Evolutionary conservation across 805 yeast species (phyloP).

Genomic region (Saccharomycopsis sp.): DNA sequence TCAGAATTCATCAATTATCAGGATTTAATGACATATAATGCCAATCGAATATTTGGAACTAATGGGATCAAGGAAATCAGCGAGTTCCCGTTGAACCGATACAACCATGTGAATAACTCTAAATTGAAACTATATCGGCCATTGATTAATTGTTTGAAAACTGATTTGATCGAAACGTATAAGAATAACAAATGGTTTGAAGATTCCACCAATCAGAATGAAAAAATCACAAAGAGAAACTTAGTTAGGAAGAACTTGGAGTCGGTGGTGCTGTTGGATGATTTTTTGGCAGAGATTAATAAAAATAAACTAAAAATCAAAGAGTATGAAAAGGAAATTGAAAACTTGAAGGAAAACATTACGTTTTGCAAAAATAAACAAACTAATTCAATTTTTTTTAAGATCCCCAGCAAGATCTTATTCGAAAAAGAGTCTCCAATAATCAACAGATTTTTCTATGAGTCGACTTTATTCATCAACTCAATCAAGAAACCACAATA

Average conservation of each 20-base stretch:
- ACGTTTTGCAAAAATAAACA: neutral
- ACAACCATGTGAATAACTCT: too few relatives aligned
- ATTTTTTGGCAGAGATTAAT: neutral
- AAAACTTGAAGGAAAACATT: neutral
- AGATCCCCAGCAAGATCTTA: conserved; percentile 20
- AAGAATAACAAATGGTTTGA: conserved; percentile 30
- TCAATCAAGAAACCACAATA: conserved; percentile 7
- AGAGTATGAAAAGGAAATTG: neutral
- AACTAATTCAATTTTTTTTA: neutral
- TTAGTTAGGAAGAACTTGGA: conserved; percentile 9
- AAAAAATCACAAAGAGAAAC: conserved; percentile 29
- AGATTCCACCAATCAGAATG: conserved; percentile 30
- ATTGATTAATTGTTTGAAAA: conserved; percentile 25
- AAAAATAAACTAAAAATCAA: too few relatives aligned
- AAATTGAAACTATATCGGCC: conserved; percentile 25
- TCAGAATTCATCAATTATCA: neutral
- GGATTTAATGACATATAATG: conserved; percentile 21
- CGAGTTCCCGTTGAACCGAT: neutral
- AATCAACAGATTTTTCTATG: conserved; percentile 15
- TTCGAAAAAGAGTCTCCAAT: neutral
- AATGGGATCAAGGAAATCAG: neutral
- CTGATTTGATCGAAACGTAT: conserved; percentile 19
- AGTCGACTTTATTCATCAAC: conserved; percentile 22
- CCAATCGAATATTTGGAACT: conserved; percentile 18
- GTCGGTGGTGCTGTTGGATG: too few relatives aligned